phyloP scores from a whole-genome alignment of 2,329 filamentous ascomycete genomes.

The Colletotrichum musae region DNA sequence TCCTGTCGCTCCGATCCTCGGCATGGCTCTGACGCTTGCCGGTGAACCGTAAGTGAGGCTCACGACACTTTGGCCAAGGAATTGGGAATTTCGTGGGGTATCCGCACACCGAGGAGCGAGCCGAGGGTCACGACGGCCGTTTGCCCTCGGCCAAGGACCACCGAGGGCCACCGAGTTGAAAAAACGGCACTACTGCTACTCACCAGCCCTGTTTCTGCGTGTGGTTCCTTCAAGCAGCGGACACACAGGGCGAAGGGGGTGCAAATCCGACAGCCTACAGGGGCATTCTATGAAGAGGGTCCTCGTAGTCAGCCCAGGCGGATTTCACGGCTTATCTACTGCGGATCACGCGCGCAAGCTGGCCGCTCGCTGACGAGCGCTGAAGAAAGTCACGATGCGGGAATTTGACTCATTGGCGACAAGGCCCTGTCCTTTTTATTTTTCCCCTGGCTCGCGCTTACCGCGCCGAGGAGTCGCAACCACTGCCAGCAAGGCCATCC shows the following conservation, averaged over 20 bases:
- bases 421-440: slow-evolving; percentile 9
- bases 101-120: slow-evolving; percentile 33
- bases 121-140: slow-evolving; percentile 24
- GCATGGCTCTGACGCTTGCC: neutral
- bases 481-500: neutral
- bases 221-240: neutral
- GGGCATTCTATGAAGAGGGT: neutral
- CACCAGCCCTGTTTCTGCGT: slow-evolving; percentile 21
- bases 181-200: neutral
- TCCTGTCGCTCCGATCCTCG: neutral
- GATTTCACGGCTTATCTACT: slow-evolving; percentile 35
- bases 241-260: slow-evolving; percentile 23
- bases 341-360: slow-evolving; percentile 24
- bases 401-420: slow-evolving; percentile 34
- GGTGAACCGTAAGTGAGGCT: neutral
- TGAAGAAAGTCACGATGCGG: slow-evolving; percentile 37
- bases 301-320: slow-evolving; percentile 21
- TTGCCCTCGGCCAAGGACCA: slow-evolving; percentile 33
- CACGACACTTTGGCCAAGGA: neutral
- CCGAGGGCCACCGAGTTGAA: slow-evolving; percentile 33
- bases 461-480: slow-evolving; percentile 22
- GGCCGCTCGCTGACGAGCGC: slow-evolving; percentile 30
- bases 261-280: slow-evolving; percentile 6
- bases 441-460: slow-evolving; percentile 27
- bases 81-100: slow-evolving; percentile 3